phyloP scores from a whole-genome alignment of 352 stramenopile species.

The Pythium guiyangense region DNA sequence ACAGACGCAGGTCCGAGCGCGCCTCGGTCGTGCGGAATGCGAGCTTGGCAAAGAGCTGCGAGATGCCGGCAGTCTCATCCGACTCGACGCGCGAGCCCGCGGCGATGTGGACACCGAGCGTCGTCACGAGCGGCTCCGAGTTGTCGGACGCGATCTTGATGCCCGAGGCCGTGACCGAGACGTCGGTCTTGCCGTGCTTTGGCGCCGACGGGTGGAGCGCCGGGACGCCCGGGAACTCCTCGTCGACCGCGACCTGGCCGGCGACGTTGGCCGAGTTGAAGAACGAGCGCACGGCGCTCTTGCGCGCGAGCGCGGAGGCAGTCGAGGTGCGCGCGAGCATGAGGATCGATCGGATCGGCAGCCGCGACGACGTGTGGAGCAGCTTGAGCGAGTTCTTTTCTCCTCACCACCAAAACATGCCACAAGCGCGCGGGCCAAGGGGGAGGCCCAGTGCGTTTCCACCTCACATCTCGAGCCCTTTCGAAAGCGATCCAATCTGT shows the following conservation, averaged over 20 bases:
- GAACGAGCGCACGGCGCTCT: conserved; percentile 41
- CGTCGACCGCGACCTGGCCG: conserved; percentile 47
- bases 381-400: conserved; percentile 15
- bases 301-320: conserved; percentile 25
- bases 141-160: conserved; percentile 61
- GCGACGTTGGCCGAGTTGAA: conserved; percentile 58
- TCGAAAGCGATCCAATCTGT: not conserved
- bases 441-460: not conserved
- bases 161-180: conserved; percentile 41
- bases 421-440: not conserved
- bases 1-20: conserved; percentile 79
- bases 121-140: conserved; percentile 35
- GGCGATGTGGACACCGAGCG: conserved; percentile 60
- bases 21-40: conserved; percentile 70
- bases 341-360: too few species aligned
- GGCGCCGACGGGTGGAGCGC: conserved; percentile 24
- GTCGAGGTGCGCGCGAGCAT: conserved; percentile 32
- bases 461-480: not conserved
- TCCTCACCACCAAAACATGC: conserved; percentile 32
- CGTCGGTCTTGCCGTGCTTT: conserved; percentile 28
- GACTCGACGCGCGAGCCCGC: conserved; percentile 60
- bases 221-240: conserved; percentile 59
- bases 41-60: conserved; percentile 81
- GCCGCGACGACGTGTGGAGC: not conserved
- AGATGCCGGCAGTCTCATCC: conserved; percentile 65